Conservation (phyloP, 2,329 filamentous ascomycete species). For the Microcyclosporella mali region DNA sequence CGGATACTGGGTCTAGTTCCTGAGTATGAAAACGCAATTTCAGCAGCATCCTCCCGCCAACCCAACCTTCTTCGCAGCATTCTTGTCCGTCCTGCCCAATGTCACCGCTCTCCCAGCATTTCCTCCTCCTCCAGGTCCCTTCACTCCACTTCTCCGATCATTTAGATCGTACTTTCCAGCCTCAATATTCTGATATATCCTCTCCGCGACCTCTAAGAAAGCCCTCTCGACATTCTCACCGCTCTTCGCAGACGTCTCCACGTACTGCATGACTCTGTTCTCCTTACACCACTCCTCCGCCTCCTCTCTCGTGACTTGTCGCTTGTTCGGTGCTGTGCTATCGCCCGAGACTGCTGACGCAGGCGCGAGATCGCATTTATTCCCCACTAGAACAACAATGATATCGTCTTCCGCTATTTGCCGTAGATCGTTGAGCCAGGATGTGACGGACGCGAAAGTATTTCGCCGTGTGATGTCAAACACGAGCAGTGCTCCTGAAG, state of each 20-base stretch:
- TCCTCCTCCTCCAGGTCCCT: constrained; percentile 54
- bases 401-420: constrained; percentile 95
- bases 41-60: constrained; percentile 27
- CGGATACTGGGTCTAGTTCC: neutral
- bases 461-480: constrained; percentile 85
- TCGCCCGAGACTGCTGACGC: constrained; percentile 34
- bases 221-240: constrained; percentile 90
- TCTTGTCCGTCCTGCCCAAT: constrained; percentile 38
- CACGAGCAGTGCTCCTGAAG: constrained; percentile 72
- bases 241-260: constrained; percentile 93
- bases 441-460: constrained; percentile 81
- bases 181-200: constrained; percentile 96
- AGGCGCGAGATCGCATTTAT: constrained; percentile 77
- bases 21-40: neutral
- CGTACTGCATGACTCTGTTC: constrained; percentile 86
- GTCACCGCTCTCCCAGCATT: constrained; percentile 40
- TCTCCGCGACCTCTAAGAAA: constrained; percentile 86
- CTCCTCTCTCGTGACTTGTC: constrained; percentile 75
- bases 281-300: constrained; percentile 81
- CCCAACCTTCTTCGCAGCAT: constrained; percentile 28
- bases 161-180: constrained; percentile 91
- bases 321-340: constrained; percentile 49
- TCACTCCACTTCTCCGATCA: constrained; percentile 85
- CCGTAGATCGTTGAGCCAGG: constrained; percentile 89
- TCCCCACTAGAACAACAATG: constrained; percentile 88